These are phyloP conservation scores for Amniculicola lignicola DNA, from an alignment of 495 filamentous ascomycete genomes.

Conservation along the genomic window DNA sequence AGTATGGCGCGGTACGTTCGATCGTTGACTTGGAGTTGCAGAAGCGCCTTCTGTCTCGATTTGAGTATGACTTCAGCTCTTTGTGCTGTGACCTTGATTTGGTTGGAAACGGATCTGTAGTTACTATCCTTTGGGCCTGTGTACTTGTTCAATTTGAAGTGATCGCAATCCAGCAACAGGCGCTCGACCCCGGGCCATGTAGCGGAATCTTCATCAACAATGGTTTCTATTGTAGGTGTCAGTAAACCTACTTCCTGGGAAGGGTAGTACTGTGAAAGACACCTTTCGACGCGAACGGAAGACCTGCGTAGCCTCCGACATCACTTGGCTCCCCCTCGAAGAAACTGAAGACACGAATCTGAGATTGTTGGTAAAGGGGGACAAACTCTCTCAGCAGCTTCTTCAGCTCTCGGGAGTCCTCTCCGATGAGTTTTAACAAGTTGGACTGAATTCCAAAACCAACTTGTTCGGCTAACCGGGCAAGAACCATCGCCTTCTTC, in stretches of 20 bases:
- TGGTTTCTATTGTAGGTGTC: background rate
- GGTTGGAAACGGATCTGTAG: slow-evolving; percentile 5
- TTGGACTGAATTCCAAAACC: slow-evolving; percentile 3
- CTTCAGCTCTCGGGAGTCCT: slow-evolving; percentile 2
- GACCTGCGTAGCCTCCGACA: background rate
- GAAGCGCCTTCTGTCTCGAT: slow-evolving; percentile 9
- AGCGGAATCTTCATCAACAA: slow-evolving; percentile 24
- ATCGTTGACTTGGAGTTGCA: slow-evolving; percentile 9
- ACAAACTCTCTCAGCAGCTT: slow-evolving; percentile 14
- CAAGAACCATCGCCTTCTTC: slow-evolving; percentile 9
- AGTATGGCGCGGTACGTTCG: slow-evolving; percentile 7
- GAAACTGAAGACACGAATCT: slow-evolving; percentile 19
- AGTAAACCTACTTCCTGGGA: background rate
- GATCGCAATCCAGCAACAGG: slow-evolving; percentile 4
- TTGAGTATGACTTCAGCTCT: slow-evolving; percentile 17
- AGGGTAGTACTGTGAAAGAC: too few species aligned
- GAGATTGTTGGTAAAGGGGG: background rate
- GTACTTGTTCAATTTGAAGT: slow-evolving; percentile 21
- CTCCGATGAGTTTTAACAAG: slow-evolving; percentile 9
- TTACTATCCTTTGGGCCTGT: slow-evolving; percentile 14
- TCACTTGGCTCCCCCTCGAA: slow-evolving; percentile 12
- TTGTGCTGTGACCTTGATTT: slow-evolving; percentile 11
- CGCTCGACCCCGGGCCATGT: slow-evolving; percentile 7
- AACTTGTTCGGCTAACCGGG: slow-evolving; percentile 4
- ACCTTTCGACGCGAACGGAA: too few species aligned